Evolutionary conservation across 2,329 filamentous ascomycete species (phyloP), one percentile per base, ranked within the genome.

Genomic region (Elsinoe arachidis): DNA sequence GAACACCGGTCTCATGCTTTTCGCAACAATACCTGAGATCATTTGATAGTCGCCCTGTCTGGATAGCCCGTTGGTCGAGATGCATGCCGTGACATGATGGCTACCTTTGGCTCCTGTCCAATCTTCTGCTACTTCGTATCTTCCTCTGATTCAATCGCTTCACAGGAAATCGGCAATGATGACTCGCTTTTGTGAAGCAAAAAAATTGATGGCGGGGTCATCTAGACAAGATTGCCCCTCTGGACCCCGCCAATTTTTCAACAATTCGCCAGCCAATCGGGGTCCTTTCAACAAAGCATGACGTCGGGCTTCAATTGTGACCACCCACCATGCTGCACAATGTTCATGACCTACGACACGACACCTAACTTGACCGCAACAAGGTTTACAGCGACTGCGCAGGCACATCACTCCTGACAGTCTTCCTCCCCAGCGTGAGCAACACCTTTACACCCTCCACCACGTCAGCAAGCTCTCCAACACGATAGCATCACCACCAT

Each of bases 1-100:
- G 54, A 56, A 56, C 54, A 56, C 54, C 54, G 54, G 54, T 49
- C 30, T 56, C 54, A 53, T 53, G 49, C 49, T 53, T 53, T 35
- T 23, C 37, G 35, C 33, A 53, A 53, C 49, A 26, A 53, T 53
- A 39, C 49, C 49, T 53, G 49, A 53, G 49, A 53, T 39, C 17
- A 53, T 19, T 53, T 53, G 15, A 39, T 39, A 39, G 49, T 53
- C n/a, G 33, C 23, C 34, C 15, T 39, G 49, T 53, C 49, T 39
- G 49, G 34, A 53, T 38, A 23, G 6, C 30, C 47, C 34, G 17
- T 14, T 15, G 14, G 30, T 10, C 33, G 19, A 35, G 21, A 33
- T 7, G 19, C 15, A 19, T 53, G 19, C 49, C 34, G 11, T 12
- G 11, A 38, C 49, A 51, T 35, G 15, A 10, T 46, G 19, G n/a